These are phyloP conservation scores for Leavenworthia alabamica DNA, from an alignment of 345 rosid genomes.

Conservation along the genomic window DNA sequence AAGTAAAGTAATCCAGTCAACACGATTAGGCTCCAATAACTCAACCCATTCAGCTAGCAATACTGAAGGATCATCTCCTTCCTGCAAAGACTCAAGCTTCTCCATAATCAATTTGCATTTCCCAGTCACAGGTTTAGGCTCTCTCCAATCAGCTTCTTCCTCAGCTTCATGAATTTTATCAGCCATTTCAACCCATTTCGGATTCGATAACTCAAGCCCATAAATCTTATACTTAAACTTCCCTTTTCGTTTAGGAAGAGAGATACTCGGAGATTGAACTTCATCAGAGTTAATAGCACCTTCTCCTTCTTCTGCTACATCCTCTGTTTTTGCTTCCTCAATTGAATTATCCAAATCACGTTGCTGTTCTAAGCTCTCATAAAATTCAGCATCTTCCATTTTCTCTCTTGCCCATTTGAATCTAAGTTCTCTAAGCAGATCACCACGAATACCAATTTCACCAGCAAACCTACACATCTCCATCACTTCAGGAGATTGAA, in stretches of 20 bases:
- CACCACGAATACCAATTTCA: slow-evolving; percentile 83
- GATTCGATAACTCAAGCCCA: slow-evolving; percentile 84
- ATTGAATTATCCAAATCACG: slow-evolving; percentile 36
- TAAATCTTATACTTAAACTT: slow-evolving; percentile 79
- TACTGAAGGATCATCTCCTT: slow-evolving; percentile 63
- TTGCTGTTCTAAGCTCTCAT: slow-evolving; percentile 41
- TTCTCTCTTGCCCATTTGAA: slow-evolving; percentile 85
- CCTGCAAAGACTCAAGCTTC: slow-evolving; percentile 55
- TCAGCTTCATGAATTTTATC: slow-evolving; percentile 64
- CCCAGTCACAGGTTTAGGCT: slow-evolving; percentile 67
- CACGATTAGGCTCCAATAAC: slow-evolving; percentile 65
- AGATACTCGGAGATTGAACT: slow-evolving; percentile 24
- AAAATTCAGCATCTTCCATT: slow-evolving; percentile 82
- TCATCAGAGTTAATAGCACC: slow-evolving; percentile 29
- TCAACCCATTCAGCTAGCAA: slow-evolving; percentile 68
- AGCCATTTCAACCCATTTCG: slow-evolving; percentile 69
- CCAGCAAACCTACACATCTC: slow-evolving; percentile 88
- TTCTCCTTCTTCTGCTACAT: slow-evolving; percentile 25
- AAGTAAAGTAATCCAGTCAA: slow-evolving; percentile 77
- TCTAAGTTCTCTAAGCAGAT: slow-evolving; percentile 78
- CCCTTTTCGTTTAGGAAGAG: slow-evolving; percentile 82
- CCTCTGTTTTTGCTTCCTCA: slow-evolving; percentile 27
- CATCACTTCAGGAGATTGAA: slow-evolving; percentile 67
- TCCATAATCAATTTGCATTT: slow-evolving; percentile 61
- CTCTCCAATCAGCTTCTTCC: slow-evolving; percentile 56